A percentile compares a stretch with the other conserved stretches of the same genome.
Evolutionary conservation across 768 basidiomycete genomes (phyloP).

Genomic region (Tricholoma hemisulphureum): DNA sequence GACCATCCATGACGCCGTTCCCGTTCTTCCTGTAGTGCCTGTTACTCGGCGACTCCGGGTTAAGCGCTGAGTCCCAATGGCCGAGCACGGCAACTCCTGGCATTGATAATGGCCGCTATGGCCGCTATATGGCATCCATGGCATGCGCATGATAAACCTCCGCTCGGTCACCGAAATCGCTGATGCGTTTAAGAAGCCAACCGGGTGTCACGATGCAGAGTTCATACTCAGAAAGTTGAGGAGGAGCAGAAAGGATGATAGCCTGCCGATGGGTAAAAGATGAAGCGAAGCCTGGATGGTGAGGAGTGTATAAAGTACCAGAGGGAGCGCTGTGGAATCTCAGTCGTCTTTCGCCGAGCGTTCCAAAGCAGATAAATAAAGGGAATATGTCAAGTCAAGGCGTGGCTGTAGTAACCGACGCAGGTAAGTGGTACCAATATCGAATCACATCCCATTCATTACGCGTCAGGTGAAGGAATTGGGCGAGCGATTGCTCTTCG

Average conservation of each 20-base stretch:
- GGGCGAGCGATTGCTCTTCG: conserved; percentile 10
- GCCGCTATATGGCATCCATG: background rate
- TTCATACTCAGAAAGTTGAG: background rate
- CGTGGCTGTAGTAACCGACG: conserved; percentile 1
- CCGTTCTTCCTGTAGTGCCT: background rate
- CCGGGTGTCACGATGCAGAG: too few species aligned
- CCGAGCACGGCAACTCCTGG: background rate
- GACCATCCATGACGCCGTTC: background rate
- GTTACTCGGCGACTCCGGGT: too few species aligned
- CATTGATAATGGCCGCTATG: background rate
- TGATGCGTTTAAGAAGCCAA: too few species aligned
- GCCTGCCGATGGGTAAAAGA: background rate
- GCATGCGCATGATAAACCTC: background rate
- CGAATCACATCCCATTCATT: background rate
- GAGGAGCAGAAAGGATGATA: background rate
- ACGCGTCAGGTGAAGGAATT: conserved; percentile 7
- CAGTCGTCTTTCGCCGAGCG: background rate
- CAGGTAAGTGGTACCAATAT: background rate
- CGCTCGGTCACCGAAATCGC: too few species aligned
- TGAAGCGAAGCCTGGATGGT: background rate
- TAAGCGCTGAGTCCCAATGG: too few species aligned
- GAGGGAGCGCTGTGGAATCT: background rate
- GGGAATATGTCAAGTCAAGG: background rate
- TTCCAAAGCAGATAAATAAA: background rate
- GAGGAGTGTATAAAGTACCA: background rate